Conservation (phyloP, 2,329 filamentous ascomycete genomes). For the Phialophora macrospora region DNA sequence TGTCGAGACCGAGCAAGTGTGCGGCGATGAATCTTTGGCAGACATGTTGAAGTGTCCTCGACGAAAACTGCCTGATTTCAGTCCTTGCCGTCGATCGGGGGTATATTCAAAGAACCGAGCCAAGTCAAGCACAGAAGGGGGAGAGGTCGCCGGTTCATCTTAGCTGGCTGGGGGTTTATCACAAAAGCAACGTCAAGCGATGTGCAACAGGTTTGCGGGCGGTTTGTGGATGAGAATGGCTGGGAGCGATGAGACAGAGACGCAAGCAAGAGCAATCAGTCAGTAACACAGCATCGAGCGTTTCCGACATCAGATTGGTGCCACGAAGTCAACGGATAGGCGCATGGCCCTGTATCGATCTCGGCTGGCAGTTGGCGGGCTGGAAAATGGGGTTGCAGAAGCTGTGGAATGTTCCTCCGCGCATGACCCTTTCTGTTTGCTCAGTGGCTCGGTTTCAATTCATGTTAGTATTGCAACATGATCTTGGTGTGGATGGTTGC, state of each 20-base stretch:
- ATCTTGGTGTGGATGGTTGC: constrained; percentile 15
- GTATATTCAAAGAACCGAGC: background rate
- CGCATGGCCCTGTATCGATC: constrained; percentile 19
- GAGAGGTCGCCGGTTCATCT: background rate
- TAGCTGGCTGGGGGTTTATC: constrained; percentile 8
- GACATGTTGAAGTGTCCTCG: background rate
- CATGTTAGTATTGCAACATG: constrained; percentile 15
- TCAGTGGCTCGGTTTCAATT: constrained; percentile 15
- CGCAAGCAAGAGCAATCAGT: constrained; percentile 18
- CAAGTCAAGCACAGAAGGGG: background rate
- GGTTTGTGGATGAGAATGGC: constrained; percentile 5
- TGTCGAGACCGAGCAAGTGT: background rate
- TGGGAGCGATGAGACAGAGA: constrained; percentile 14
- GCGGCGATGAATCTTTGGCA: background rate
- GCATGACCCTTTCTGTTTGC: constrained; percentile 12
- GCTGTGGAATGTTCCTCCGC: constrained; percentile 18
- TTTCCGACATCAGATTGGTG: constrained; percentile 20
- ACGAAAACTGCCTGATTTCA: background rate
- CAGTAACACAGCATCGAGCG: constrained; percentile 22
- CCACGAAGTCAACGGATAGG: constrained; percentile 20
- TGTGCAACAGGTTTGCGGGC: constrained; percentile 14
- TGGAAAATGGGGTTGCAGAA: constrained; percentile 13
- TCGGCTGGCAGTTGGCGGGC: constrained; percentile 24
- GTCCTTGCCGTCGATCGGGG: background rate
- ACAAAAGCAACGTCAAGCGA: constrained; percentile 19